phyloP scores from a whole-genome alignment of 2,329 filamentous ascomycete genomes.

The Amylocarpus encephaloides region DNA sequence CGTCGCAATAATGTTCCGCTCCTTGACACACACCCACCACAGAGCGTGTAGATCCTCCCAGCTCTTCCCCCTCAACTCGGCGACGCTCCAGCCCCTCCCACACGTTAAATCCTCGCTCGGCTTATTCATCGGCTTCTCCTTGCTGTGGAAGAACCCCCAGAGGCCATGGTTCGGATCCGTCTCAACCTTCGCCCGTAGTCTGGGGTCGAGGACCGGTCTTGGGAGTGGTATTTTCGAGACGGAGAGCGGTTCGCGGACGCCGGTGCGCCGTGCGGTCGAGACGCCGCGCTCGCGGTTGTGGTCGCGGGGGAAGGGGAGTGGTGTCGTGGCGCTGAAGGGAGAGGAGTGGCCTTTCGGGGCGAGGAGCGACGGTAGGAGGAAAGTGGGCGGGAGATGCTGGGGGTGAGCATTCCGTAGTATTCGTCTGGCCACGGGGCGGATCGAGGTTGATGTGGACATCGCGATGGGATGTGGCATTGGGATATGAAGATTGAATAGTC shows the following conservation, averaged over 20 bases:
- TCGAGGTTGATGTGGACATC: conserved; percentile 27
- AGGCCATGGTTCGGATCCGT: conserved; percentile 74
- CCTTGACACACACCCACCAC: conserved; percentile 92
- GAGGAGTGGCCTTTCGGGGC: conserved; percentile 23
- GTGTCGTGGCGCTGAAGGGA: conserved; percentile 30
- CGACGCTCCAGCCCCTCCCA: conserved; percentile 76
- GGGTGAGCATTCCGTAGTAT: conserved; percentile 16
- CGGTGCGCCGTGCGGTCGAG: conserved; percentile 72
- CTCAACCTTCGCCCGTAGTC: conserved; percentile 47
- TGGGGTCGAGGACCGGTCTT: conserved; percentile 56
- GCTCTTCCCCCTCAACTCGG: conserved; percentile 81
- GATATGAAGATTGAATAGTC: too few relatives aligned
- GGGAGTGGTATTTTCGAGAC: conserved; percentile 69
- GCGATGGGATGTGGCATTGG: conserved; percentile 9
- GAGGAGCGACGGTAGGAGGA: conserved; percentile 30
- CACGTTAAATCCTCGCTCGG: conserved; percentile 66
- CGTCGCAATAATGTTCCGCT: conserved; percentile 85
- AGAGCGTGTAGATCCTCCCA: conserved; percentile 90
- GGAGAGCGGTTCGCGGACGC: conserved; percentile 66
- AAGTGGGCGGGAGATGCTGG: conserved; percentile 23
- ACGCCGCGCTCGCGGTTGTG: conserved; percentile 75
- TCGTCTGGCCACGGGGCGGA: conserved; percentile 22
- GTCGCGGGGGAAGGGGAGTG: conserved; percentile 47
- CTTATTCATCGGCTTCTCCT: conserved; percentile 60
- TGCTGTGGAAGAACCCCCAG: conserved; percentile 81